A percentile compares a stretch with the other conserved stretches of the same genome.
These are phyloP conservation scores for Streptanthus diversifolius DNA, from an alignment of 345 rosid genomes.

Conservation along the genomic window DNA sequence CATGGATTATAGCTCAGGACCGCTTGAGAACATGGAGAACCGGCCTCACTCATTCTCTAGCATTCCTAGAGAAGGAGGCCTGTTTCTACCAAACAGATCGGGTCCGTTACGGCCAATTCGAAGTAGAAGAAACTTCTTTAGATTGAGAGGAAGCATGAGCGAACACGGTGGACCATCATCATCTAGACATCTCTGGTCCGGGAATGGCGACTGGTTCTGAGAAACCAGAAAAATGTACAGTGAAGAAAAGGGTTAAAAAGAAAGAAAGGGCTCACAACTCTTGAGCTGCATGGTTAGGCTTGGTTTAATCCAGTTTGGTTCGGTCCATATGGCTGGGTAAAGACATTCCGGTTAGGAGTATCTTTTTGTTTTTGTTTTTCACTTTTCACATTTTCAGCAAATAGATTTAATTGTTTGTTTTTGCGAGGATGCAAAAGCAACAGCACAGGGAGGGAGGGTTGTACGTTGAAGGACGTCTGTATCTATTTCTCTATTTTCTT, in stretches of 20 bases:
- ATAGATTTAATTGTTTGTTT: constrained; percentile 33
- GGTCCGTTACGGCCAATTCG: constrained; percentile 80
- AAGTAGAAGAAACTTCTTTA: constrained; percentile 62
- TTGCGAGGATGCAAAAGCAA: constrained; percentile 30
- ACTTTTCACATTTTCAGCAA: not conserved
- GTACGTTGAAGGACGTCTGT: constrained; percentile 20
- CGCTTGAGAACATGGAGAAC: constrained; percentile 61
- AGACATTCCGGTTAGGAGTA: constrained; percentile 20
- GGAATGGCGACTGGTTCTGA: constrained; percentile 30
- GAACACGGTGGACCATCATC: constrained; percentile 73
- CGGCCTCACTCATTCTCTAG: constrained; percentile 63
- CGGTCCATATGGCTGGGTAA: not conserved
- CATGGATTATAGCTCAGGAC: constrained; percentile 95
- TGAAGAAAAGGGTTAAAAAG: constrained; percentile 1
- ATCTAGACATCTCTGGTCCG: constrained; percentile 33
- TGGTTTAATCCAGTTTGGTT: not conserved
- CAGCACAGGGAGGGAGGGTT: constrained; percentile 1
- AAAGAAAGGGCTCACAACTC: constrained; percentile 24
- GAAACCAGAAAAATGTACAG: constrained; percentile 30
- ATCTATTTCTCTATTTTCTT: constrained; percentile 11
- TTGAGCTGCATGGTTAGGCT: constrained; percentile 26
- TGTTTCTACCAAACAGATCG: constrained; percentile 54
- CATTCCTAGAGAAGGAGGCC: constrained; percentile 50
- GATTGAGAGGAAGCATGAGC: constrained; percentile 84
- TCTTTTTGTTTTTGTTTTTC: not conserved